Base-by-base conservation (phyloP, 306 rosid genomes). In the Hippophae gyantsensis region DNA sequence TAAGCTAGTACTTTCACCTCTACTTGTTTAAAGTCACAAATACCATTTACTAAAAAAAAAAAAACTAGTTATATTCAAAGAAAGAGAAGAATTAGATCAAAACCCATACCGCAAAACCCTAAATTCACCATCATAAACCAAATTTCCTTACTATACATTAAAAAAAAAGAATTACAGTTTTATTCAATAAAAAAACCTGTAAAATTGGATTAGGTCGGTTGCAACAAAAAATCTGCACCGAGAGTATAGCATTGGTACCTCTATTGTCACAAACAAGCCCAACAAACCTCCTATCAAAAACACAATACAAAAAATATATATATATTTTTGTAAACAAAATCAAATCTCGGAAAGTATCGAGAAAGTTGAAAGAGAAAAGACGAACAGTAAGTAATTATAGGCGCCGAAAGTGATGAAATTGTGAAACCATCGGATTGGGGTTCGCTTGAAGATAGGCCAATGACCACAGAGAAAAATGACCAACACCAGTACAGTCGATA, bases 161-260 rank as follows among this genome's bases (percentile, higher is more conserved):
- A 32, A 32, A 27, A 32, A 27, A 52, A 61, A 49, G 10, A 40
- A 9, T 49, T 7, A 46, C 10, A 61, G n/a, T 10, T 46, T 55
- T 44, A 32, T 32, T 9, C 51, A 40, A 1, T 23, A 18, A 46
- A 18, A 46, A 46, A 53, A 87, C 99, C 99, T 92, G 99, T 14
- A 92, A 76, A 67, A 75, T 64, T 48, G 99, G 99, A 82, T 92
- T 92, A 47, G 96, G 99, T 62, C 95, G 82, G 67, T 92, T 93
- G 64, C 99, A 92, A 78, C 90, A 92, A 60, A 74, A 85, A 77
- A 71, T 59, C 74, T 92, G 95, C 0, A 84, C 72, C 1, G 89
- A 81, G 12, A 84, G 84, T 48, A 92, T 53, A 6, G 74, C 90
- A 53, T 80, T 57, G 2, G 82, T 69, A n/a, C 95, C 87, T 55